Base-by-base conservation (phyloP, 2,329 filamentous ascomycete genomes). In the Colletotrichum chrysophilum region DNA sequence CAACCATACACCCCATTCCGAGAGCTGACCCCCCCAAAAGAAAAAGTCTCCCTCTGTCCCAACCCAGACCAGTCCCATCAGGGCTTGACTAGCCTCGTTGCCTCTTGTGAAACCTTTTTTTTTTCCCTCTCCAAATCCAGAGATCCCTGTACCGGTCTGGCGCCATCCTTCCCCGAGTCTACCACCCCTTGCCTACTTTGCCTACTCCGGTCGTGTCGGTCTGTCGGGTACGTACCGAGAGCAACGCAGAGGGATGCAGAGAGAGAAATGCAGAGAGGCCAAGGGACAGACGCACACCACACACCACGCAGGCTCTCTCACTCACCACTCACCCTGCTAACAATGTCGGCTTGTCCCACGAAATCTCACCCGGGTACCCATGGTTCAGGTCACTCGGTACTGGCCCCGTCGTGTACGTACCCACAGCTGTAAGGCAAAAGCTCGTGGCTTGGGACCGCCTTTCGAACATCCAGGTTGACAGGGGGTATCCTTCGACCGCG, bases 61-160 rank as follows among this genome's bases (percentile, higher is more conserved):
- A 48, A 64, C 38, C 32, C 70, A 70, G 71, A 43, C 71, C 58
- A 70, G 66, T 60, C 71, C 71, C 70, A 61, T 73, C 64, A 68
- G 38, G 62, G 64, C 52, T 69, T 26, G 30, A 58, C 71, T 75
- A 75, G 74, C 70, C 74, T 75, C 74, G 74, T 75, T 75, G 74
- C 74, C 74, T 75, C 74, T 72, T 75, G 74, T 75, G 74, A 75
- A 75, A 75, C 74, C 73, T 73, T 75, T 56, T 64, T 64, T 61
- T 61, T 28, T 61, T 38, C 14, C 36, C 18, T 55, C 34, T 60
- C n/a, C 32, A 64, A 38, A 75, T 75, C 73, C 73, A 48, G 43
- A 48, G 43, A 48, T 48, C 70, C 72, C 69, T 30, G 55, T 56
- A 72, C 73, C 73, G 69, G 73, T 75, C 73, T 75, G 64, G 73